Percentiles rank a stretch among this genome's conserved stretches.
Conservation (phyloP, 768 basidiomycete genomes). For the Albatrellus ellisii region DNA sequence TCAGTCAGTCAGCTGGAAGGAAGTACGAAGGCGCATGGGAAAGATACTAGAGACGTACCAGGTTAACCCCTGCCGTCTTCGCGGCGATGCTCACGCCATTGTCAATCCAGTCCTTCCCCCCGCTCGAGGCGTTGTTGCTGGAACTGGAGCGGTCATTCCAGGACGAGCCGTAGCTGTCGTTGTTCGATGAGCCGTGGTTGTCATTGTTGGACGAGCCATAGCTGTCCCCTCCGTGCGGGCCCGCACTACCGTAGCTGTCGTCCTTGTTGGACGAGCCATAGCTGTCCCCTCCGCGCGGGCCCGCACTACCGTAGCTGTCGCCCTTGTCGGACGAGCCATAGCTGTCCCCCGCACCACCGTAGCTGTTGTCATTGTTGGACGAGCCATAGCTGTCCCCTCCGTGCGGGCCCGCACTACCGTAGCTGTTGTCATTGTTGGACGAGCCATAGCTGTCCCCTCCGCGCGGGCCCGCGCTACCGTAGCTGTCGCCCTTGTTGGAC, state of each 20-base stretch:
- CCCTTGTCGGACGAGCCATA: slow-evolving; percentile 2
- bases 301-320: slow-evolving; percentile 2
- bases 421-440: slow-evolving; percentile 19
- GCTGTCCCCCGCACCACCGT: slow-evolving; percentile 4
- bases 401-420: slow-evolving; percentile 13
- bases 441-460: slow-evolving; percentile 14
- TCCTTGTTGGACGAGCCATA: slow-evolving; percentile 3
- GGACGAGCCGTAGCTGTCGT: slow-evolving; percentile 13
- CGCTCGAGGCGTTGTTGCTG: slow-evolving; percentile 3
- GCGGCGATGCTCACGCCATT: slow-evolving; percentile 26
- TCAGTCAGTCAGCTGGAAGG: not conserved
- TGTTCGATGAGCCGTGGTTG: slow-evolving; percentile 17
- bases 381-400: slow-evolving; percentile 9
- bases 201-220: slow-evolving; percentile 19
- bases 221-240: too few relatives aligned
- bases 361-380: slow-evolving; percentile 3
- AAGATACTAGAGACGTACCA: slow-evolving; percentile 23
- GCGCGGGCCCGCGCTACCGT: not conserved
- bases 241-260: slow-evolving; percentile 2
- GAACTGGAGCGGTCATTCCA: slow-evolving; percentile 14
- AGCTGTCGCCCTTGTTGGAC: slow-evolving; percentile 1
- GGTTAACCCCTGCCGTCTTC: slow-evolving; percentile 28
- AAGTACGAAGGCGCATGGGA: not conserved
- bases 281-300: not conserved
- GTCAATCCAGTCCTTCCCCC: slow-evolving; percentile 22